Conservation (phyloP, 768 basidiomycete genomes). For the Suillus hirtellus region DNA sequence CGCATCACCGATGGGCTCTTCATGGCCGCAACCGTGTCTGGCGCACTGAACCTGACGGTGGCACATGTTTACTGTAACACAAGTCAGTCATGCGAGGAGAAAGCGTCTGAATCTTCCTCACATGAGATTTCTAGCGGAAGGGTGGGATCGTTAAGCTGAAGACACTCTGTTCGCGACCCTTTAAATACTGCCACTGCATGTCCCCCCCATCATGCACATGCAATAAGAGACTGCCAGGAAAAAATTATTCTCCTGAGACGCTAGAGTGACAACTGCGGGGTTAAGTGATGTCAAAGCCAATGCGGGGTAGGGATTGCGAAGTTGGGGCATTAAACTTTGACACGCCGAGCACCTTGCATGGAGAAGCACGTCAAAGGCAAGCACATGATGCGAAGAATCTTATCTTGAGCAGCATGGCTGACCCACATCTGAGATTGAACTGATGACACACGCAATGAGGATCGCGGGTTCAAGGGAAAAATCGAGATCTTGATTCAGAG, state of each 20-base stretch:
- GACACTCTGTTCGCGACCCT: constrained; percentile 11
- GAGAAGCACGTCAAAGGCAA: constrained; percentile 18
- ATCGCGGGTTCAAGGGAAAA: constrained; percentile 25
- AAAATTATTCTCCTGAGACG: background rate
- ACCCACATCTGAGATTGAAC: constrained; percentile 20
- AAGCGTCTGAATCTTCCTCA: background rate
- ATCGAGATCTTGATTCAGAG: constrained; percentile 3
- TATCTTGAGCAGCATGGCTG: constrained; percentile 21
- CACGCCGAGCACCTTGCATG: constrained; percentile 17
- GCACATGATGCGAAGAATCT: constrained; percentile 25
- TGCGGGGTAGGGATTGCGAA: constrained; percentile 13
- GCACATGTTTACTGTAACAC: constrained; percentile 37
- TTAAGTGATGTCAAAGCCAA: constrained; percentile 6
- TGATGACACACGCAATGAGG: constrained; percentile 13
- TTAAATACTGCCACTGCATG: constrained; percentile 23
- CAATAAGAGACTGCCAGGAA: constrained; percentile 10
- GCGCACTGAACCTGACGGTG: constrained; percentile 41
- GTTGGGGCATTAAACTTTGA: constrained; percentile 15
- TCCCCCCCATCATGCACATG: constrained; percentile 9
- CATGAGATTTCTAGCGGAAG: background rate
- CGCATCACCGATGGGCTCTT: constrained; percentile 29
- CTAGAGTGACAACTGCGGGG: constrained; percentile 4
- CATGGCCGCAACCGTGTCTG: constrained; percentile 41
- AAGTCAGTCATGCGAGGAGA: background rate
- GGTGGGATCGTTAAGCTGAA: constrained; percentile 4